Conservation (phyloP, 306 rosid genomes). For the Dryas alaskensis region DNA sequence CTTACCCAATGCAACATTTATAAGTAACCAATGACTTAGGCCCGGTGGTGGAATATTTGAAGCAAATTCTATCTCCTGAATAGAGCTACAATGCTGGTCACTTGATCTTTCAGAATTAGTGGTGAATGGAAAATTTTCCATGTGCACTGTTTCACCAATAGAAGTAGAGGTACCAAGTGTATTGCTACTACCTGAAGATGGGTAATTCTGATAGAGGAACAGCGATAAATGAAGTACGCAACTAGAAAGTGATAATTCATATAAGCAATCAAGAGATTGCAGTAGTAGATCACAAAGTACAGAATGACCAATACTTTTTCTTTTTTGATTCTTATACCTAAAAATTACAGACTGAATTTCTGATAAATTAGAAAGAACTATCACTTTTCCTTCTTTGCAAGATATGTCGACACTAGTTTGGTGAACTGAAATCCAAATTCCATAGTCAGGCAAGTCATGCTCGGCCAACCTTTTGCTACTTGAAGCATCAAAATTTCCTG, state of each 20-base stretch:
- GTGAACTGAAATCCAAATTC: slow-evolving; percentile 68
- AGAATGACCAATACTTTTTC: slow-evolving; percentile 38
- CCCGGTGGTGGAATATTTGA: slow-evolving; percentile 28
- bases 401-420: slow-evolving; percentile 46
- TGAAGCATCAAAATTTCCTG: slow-evolving; percentile 29
- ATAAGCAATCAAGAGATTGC: slow-evolving; percentile 50
- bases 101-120: slow-evolving; percentile 36
- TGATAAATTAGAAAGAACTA: slow-evolving; percentile 45
- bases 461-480: slow-evolving; percentile 39
- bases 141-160: slow-evolving; percentile 35
- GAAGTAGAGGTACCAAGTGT: slow-evolving; percentile 31
- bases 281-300: slow-evolving; percentile 41
- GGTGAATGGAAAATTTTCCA: slow-evolving; percentile 35
- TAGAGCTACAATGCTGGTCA: slow-evolving; percentile 31
- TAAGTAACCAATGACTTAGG: slow-evolving; percentile 49
- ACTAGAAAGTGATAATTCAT: slow-evolving; percentile 64
- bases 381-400: slow-evolving; percentile 60
- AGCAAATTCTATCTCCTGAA: slow-evolving; percentile 37
- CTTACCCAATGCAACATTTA: slow-evolving; percentile 46
- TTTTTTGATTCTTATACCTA: slow-evolving; percentile 42
- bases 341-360: slow-evolving; percentile 47
- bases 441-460: slow-evolving; percentile 53
- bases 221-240: slow-evolving; percentile 38
- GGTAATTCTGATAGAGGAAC: slow-evolving; percentile 34
- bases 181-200: slow-evolving; percentile 39